Evolutionary conservation across 495 filamentous ascomycete species (phyloP).

Genomic region (Penicillium crystallinum): DNA sequence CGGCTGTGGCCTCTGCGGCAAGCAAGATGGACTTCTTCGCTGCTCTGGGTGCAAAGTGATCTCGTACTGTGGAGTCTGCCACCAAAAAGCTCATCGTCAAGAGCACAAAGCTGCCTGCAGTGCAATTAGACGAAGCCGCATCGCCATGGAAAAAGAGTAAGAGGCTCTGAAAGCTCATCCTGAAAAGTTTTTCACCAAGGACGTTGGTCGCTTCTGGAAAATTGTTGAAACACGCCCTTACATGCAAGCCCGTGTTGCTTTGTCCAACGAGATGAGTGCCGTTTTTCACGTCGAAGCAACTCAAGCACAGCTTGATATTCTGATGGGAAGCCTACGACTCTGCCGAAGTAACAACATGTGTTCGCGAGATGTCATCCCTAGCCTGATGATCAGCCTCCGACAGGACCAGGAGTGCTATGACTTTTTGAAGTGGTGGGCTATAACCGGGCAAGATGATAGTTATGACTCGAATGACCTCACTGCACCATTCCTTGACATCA

Average conservation of each 20-base stretch:
- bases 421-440: constrained; percentile 47
- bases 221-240: constrained; percentile 36
- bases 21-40: constrained; percentile 15
- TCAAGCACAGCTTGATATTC: constrained; percentile 27
- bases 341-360: constrained; percentile 44
- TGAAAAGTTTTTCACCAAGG: constrained; percentile 32
- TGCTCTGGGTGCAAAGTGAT: constrained; percentile 42
- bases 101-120: constrained; percentile 42
- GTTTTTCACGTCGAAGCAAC: constrained; percentile 33
- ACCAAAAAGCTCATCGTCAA: constrained; percentile 35
- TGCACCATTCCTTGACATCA: constrained; percentile 24
- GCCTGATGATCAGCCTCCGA: constrained; percentile 40
- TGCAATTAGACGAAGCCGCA: constrained; percentile 21
- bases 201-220: constrained; percentile 37
- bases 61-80: constrained; percentile 42
- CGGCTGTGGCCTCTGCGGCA: constrained; percentile 12
- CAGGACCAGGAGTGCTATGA: constrained; percentile 53
- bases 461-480: constrained; percentile 37
- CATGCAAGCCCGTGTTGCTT: constrained; percentile 32
- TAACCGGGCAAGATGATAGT: constrained; percentile 12
- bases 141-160: constrained; percentile 28
- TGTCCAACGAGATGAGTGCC: constrained; percentile 24
- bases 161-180: constrained; percentile 22
- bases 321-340: constrained; percentile 36
- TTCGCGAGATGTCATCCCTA: constrained; percentile 34